Evolutionary conservation across 495 filamentous ascomycete genomes (phyloP).

Genomic region (Xanthoparmelia taractica): DNA sequence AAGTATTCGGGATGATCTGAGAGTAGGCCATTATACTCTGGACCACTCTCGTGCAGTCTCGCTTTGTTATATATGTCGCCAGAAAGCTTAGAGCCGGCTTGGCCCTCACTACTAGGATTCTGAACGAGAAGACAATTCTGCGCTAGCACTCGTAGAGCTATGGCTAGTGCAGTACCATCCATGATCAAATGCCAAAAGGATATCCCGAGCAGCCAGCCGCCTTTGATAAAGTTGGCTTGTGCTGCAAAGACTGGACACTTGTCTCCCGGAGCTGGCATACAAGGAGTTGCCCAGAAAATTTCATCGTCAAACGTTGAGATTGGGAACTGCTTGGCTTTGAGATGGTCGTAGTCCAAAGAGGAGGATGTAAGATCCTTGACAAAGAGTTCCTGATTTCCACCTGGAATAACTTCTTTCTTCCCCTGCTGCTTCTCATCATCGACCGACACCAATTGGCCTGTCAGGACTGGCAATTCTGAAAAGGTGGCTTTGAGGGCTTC

Average conservation of each 20-base stretch:
- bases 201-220: slow-evolving; percentile 28
- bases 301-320: slow-evolving; percentile 30
- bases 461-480: slow-evolving; percentile 1
- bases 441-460: neutral
- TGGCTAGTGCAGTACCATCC: slow-evolving; percentile 31
- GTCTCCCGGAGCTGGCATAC: slow-evolving; percentile 32
- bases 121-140: slow-evolving; percentile 29
- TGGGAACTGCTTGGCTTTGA: slow-evolving; percentile 32
- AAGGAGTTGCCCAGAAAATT: slow-evolving; percentile 28
- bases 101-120: neutral
- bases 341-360: slow-evolving; percentile 27
- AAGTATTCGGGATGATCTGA: slow-evolving; percentile 7
- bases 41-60: neutral
- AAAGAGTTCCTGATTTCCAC: slow-evolving; percentile 15
- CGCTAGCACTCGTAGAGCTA: slow-evolving; percentile 33
- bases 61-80: neutral
- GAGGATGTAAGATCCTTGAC: slow-evolving; percentile 32
- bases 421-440: slow-evolving; percentile 4
- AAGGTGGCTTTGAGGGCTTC: slow-evolving; percentile 9
- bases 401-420: neutral
- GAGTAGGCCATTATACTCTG: slow-evolving; percentile 4
- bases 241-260: slow-evolving; percentile 28
- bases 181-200: slow-evolving; percentile 32
- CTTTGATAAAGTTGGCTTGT: slow-evolving; percentile 36
- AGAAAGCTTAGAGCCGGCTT: neutral